These are phyloP conservation scores for Alternaria sp. DNA, from an alignment of 2,329 filamentous ascomycete species.

Conservation along the genomic window DNA sequence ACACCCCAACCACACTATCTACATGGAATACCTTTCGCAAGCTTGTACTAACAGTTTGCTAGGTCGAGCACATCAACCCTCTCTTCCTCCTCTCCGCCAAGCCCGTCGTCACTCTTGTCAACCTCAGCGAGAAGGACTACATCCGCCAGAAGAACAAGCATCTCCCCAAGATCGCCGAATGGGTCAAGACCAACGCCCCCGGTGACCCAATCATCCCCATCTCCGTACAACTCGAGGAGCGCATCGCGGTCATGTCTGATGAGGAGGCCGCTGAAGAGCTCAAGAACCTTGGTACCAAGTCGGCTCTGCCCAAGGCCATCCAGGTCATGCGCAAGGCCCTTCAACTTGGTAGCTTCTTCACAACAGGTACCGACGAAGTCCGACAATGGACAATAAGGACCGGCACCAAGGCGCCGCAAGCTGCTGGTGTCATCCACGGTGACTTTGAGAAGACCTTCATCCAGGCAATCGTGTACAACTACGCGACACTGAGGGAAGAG, in stretches of 20 bases:
- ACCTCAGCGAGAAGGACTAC: slow-evolving; percentile 96
- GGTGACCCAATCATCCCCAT: slow-evolving; percentile 93
- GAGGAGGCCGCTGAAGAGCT: slow-evolving; percentile 81
- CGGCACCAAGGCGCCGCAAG: slow-evolving; percentile 95
- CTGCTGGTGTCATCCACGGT: slow-evolving; percentile 95
- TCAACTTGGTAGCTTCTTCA: slow-evolving; percentile 96
- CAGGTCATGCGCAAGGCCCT: slow-evolving; percentile 90
- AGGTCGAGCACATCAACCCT: slow-evolving; percentile 98
- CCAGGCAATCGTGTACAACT: slow-evolving; percentile 95
- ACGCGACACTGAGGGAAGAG: slow-evolving; percentile 76
- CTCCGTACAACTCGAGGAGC: slow-evolving; percentile 91
- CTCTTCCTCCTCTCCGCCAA: slow-evolving; percentile 95
- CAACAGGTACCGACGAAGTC: slow-evolving; percentile 92
- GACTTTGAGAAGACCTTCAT: slow-evolving; percentile 99
- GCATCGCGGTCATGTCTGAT: slow-evolving; percentile 81
- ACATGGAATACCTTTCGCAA: slow-evolving; percentile 2
- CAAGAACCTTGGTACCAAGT: slow-evolving; percentile 86
- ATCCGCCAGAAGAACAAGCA: slow-evolving; percentile 99
- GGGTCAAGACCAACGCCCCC: slow-evolving; percentile 88
- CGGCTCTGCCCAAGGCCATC: slow-evolving; percentile 89
- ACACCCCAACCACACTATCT: slow-evolving; percentile 10
- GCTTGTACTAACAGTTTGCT: slow-evolving; percentile 34
- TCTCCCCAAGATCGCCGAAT: slow-evolving; percentile 88
- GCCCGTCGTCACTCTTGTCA: slow-evolving; percentile 95
- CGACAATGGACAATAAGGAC: slow-evolving; percentile 97